Evolutionary conservation across 805 yeast species (phyloP).

Genomic region (Nakazawaea laoshanensis): DNA sequence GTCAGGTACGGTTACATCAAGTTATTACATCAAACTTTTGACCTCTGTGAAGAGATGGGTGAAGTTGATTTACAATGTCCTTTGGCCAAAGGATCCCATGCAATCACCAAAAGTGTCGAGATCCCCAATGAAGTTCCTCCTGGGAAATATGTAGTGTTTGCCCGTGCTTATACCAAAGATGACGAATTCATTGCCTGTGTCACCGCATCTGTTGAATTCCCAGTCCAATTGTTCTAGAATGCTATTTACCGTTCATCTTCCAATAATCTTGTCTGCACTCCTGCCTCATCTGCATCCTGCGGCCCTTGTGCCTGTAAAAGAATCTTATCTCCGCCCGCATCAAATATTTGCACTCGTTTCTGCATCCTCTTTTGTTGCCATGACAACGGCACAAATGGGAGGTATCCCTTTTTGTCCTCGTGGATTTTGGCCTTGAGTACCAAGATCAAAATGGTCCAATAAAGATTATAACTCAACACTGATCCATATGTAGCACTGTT

Average conservation of each 20-base stretch:
- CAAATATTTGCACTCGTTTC: conserved; percentile 23
- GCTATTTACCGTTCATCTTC: not conserved
- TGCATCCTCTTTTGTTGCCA: conserved; percentile 51
- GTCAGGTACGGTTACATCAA: conserved; percentile 90
- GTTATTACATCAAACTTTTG: conserved; percentile 82
- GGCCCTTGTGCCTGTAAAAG: not conserved
- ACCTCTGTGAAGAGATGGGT: conserved; percentile 79
- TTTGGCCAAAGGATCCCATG: conserved; percentile 57
- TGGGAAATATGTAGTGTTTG: conserved; percentile 79
- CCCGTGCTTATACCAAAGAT: conserved; percentile 82
- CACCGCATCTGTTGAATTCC: conserved; percentile 59
- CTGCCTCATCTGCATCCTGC: conserved; percentile 3
- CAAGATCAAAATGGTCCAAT: conserved; percentile 53
- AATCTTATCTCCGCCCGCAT: conserved; percentile 3
- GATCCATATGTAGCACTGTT: conserved; percentile 90
- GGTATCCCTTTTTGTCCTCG: conserved; percentile 50
- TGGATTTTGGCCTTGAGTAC: conserved; percentile 30
- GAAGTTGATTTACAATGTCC: conserved; percentile 88
- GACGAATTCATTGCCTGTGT: conserved; percentile 81
- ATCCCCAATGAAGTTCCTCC: conserved; percentile 93
- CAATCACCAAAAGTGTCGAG: conserved; percentile 62
- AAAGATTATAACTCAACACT: conserved; percentile 59
- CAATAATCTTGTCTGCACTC: not conserved
- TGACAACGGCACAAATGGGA: conserved; percentile 52
- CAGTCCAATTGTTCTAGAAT: conserved; percentile 16